phyloP scores from a whole-genome alignment of 805 yeast genomes.

The Saturnispora zaruensis region DNA sequence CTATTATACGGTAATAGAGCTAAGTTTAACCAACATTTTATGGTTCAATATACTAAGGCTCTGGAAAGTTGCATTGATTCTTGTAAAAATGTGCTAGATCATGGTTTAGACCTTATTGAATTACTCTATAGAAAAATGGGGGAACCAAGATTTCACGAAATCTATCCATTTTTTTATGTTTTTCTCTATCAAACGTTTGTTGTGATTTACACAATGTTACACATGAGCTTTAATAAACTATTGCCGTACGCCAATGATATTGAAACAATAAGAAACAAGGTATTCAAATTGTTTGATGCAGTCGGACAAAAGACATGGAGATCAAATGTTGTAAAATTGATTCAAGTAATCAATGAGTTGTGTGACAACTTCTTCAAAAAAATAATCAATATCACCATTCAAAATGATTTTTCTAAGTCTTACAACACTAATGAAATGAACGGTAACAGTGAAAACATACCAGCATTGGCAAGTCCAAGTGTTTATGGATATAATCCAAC shows the following conservation, averaged over 20 bases:
- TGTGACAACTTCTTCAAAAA: slow-evolving; percentile 25
- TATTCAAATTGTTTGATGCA: slow-evolving; percentile 25
- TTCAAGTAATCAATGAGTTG: slow-evolving; percentile 27
- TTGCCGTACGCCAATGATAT: slow-evolving; percentile 22
- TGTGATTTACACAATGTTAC: slow-evolving; percentile 41
- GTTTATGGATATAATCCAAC: not conserved
- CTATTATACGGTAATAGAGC: slow-evolving; percentile 42
- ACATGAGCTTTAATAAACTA: slow-evolving; percentile 31
- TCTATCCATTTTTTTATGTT: slow-evolving; percentile 40
- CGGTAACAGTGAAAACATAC: not conserved
- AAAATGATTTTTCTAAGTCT: not conserved
- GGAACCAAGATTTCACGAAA: slow-evolving; percentile 27
- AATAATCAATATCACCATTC: not conserved
- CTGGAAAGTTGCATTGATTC: slow-evolving; percentile 33
- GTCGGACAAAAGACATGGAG: slow-evolving; percentile 24
- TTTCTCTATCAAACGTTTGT: slow-evolving; percentile 45
- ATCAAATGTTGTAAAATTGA: slow-evolving; percentile 25
- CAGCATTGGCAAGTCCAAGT: not conserved
- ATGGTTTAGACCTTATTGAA: slow-evolving; percentile 29
- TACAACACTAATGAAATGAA: slow-evolving; percentile 6
- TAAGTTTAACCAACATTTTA: slow-evolving; percentile 44
- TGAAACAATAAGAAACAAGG: slow-evolving; percentile 19
- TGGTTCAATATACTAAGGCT: slow-evolving; percentile 30
- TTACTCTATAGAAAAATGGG: slow-evolving; percentile 24
- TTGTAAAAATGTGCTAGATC: slow-evolving; percentile 31